Base-by-base conservation (phyloP, 176 grass and related monocot species). In the Carex myosuroides region DNA sequence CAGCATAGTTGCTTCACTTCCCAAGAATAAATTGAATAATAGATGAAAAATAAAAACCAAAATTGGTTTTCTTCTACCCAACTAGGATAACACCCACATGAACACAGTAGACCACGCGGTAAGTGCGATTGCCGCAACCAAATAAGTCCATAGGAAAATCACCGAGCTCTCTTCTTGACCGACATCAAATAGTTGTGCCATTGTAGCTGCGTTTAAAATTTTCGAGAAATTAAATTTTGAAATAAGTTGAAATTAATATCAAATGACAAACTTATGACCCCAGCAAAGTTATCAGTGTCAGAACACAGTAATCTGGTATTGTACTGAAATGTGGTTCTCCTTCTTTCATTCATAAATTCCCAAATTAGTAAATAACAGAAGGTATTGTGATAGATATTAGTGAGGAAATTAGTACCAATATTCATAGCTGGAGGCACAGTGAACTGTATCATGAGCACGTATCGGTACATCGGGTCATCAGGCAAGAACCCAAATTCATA, bases 391-490 rank as follows among this genome's bases (percentile, higher is more conserved):
- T 9, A 76, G 54, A 3, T 18, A 48, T 35, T 13, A 39, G 30
- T 8, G 29, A 52, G 71, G 13, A 67, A 78, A 3, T 54, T 54
- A 32, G 50, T 93, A 90, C 95, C 91, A 2, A 98, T 98, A 83
- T 89, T 94, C 95, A 94, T 98, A 6, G 91, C 95, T 4, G 92
- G 92, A n/a, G 92, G 91, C 55, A 98, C n/a, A 0, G 92, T 85
- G 35, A 93, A 98, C 70, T 98, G 92, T 80, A 98, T 54, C 95
- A 98, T 93, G 1, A 98, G 84, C 66, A 94, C 89, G 29, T 97
- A 98, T 30, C 86, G 84, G 72, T 91, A 98, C 61, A 98, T 21
- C 2, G 92, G 95, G 39, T 98, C 95, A 1, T 86, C 64, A 3
- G 92, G 80, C 39, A 94, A 60, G 68, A 98, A 93, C 42, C 92